These are phyloP conservation scores for Ophiostoma montium DNA, from an alignment of 2,329 filamentous ascomycete species.

Conservation along the genomic window DNA sequence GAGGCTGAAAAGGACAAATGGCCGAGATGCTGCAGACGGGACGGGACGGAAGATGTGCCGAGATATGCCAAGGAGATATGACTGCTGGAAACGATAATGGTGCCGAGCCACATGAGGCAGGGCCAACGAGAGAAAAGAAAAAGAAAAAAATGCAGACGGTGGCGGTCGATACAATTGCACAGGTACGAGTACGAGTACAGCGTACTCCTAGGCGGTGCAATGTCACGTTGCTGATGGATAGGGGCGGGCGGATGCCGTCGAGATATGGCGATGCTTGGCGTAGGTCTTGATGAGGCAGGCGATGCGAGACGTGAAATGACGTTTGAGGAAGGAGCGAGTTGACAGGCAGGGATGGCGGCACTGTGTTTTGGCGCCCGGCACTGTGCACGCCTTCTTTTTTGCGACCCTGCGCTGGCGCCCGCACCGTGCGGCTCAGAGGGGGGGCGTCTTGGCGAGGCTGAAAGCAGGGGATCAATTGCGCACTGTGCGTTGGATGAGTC, in stretches of 20 bases:
- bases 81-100: not conserved
- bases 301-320: constrained; percentile 2
- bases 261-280: not conserved
- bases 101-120: too few relatives aligned
- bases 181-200: too few relatives aligned
- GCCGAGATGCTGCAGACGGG: too few relatives aligned
- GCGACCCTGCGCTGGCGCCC: not conserved
- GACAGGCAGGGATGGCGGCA: not conserved
- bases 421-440: not conserved
- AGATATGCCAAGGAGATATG: too few relatives aligned
- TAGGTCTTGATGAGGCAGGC: not conserved
- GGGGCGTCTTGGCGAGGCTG: not conserved
- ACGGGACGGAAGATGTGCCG: too few relatives aligned
- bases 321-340: constrained; percentile 2
- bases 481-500: not conserved
- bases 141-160: too few relatives aligned
- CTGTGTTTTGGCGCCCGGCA: not conserved
- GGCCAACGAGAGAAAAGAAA: too few relatives aligned
- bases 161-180: too few relatives aligned
- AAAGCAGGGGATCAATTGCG: not conserved
- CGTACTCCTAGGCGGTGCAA: too few relatives aligned
- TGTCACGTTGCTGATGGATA: not conserved
- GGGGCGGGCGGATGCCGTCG: not conserved
- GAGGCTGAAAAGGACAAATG: too few relatives aligned
- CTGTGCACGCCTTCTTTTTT: not conserved